A percentile compares a stretch with the other conserved stretches of the same genome.
phyloP scores from a whole-genome alignment of 345 rosid species.

The Gossypium turneri region DNA sequence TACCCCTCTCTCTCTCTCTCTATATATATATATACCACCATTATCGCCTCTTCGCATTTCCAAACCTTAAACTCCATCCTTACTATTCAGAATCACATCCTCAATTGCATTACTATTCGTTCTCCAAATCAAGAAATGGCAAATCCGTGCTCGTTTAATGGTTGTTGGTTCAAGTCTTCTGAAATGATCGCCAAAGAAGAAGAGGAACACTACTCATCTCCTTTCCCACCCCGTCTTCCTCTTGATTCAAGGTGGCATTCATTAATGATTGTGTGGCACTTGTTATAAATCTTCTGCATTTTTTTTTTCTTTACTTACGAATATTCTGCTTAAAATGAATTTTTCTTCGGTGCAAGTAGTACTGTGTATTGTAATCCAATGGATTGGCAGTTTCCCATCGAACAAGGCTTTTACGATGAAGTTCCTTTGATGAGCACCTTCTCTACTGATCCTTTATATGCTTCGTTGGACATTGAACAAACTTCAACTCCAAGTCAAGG shows the following conservation, averaged over 20 bases:
- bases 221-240: background rate
- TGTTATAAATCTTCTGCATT: background rate
- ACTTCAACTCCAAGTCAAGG: slow-evolving; percentile 27
- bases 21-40: background rate
- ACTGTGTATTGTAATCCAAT: background rate
- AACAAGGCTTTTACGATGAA: slow-evolving; percentile 21
- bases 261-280: no score
- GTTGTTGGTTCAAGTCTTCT: background rate
- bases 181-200: background rate
- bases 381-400: slow-evolving; percentile 27
- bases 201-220: background rate
- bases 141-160: background rate
- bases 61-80: background rate
- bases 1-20: background rate
- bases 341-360: slow-evolving; percentile 21
- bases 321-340: background rate
- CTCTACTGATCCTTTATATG: slow-evolving; percentile 10
- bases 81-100: background rate
- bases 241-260: background rate
- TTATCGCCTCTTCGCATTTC: background rate
- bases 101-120: no score
- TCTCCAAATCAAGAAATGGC: background rate
- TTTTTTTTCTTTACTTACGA: background rate
- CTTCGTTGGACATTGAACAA: slow-evolving; percentile 25
- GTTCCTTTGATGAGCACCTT: slow-evolving; percentile 22